Conservation (phyloP, 768 basidiomycete genomes). For the Agrocybe chaxingu region DNA sequence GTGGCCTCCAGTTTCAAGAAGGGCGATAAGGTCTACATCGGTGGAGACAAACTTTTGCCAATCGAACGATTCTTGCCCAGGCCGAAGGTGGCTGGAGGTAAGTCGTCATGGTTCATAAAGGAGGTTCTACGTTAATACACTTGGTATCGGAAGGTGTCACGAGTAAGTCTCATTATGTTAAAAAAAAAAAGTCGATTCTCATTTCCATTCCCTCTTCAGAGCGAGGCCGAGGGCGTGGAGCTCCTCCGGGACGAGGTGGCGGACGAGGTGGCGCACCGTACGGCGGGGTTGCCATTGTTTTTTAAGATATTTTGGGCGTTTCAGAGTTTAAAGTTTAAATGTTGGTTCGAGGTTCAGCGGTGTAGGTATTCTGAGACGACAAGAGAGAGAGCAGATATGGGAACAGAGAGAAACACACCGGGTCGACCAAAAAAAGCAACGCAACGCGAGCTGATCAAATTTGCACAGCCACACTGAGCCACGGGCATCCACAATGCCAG, state of each 20-base stretch:
- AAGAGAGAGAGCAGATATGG: neutral
- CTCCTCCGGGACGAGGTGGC: constrained; percentile 32
- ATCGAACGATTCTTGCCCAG: constrained; percentile 96
- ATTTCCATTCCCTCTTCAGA: constrained; percentile 21
- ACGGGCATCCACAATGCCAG: constrained; percentile 1
- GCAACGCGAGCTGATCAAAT: constrained; percentile 4
- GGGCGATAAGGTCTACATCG: constrained; percentile 98
- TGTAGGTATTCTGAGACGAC: neutral
- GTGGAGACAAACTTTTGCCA: constrained; percentile 93
- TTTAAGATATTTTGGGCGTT: neutral
- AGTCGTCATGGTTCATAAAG: constrained; percentile 16
- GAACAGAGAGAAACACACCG: neutral
- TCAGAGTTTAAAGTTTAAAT: too few species aligned
- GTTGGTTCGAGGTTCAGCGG: neutral
- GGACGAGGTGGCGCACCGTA: constrained; percentile 28
- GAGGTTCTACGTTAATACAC: constrained; percentile 1
- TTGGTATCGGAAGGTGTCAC: constrained; percentile 37
- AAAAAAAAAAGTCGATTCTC: constrained; percentile 7
- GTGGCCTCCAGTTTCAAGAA: constrained; percentile 93
- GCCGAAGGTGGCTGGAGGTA: constrained; percentile 78
- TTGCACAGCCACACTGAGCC: constrained; percentile 18
- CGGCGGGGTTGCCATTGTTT: constrained; percentile 59
- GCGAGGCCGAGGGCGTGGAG: constrained; percentile 32
- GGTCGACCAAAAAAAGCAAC: too few species aligned
- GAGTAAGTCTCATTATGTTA: constrained; percentile 33